Conservation (phyloP, 2,329 filamentous ascomycete species). For the Neodidymelliopsis sp. region DNA sequence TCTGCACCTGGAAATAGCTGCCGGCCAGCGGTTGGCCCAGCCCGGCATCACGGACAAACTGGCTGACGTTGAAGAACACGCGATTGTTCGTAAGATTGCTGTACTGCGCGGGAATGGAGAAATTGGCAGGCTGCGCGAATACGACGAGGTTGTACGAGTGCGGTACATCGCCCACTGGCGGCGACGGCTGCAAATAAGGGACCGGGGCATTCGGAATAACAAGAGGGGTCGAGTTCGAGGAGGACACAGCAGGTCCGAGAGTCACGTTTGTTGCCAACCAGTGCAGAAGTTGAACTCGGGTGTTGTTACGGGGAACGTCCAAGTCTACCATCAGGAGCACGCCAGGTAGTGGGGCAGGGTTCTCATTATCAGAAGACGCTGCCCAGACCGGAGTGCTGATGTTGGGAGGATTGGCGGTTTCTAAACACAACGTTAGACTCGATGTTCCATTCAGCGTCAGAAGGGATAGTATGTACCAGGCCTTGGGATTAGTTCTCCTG, state of each 20-base stretch:
- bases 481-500: constrained; percentile 43
- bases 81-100: constrained; percentile 29
- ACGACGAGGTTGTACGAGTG: constrained; percentile 41
- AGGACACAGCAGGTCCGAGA: constrained; percentile 12
- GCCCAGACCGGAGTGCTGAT: constrained; percentile 31
- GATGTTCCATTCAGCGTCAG: constrained; percentile 3
- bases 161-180: constrained; percentile 39
- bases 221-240: constrained; percentile 14
- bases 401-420: constrained; percentile 33
- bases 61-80: constrained; percentile 45
- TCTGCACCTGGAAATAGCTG: constrained; percentile 51
- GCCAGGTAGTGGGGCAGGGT: constrained; percentile 8
- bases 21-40: constrained; percentile 43
- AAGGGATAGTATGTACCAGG: constrained; percentile 28
- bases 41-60: constrained; percentile 45
- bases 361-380: constrained; percentile 3
- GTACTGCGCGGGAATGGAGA: constrained; percentile 39
- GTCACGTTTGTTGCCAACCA: constrained; percentile 41
- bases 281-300: constrained; percentile 40
- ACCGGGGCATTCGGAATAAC: constrained; percentile 19
- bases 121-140: constrained; percentile 35
- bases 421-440: constrained; percentile 17
- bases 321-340: constrained; percentile 42
- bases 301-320: constrained; percentile 41
- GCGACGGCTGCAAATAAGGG: constrained; percentile 31